phyloP scores from a whole-genome alignment of 2,329 filamentous ascomycete species.

The Byssoonygena ceratinophila region DNA sequence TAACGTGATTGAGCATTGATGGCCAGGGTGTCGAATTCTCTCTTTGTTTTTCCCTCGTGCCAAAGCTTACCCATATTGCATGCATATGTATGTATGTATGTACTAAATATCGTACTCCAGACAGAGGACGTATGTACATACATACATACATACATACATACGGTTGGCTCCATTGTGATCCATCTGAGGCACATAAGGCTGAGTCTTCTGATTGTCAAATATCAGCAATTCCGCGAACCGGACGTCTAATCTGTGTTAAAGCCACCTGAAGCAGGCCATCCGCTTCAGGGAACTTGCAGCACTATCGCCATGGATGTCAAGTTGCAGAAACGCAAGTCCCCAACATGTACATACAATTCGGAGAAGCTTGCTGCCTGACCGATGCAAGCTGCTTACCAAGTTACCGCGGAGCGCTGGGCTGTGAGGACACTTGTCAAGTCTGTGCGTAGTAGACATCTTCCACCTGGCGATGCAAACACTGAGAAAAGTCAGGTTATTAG shows the following conservation, averaged over 20 bases:
- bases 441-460: background rate
- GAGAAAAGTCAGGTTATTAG: background rate
- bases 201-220: background rate
- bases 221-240: background rate
- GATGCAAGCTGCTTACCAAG: background rate
- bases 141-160: background rate
- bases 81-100: conserved; percentile 3
- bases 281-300: background rate
- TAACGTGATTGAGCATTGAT: background rate
- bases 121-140: background rate
- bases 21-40: background rate
- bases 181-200: conserved; percentile 1
- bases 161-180: background rate
- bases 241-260: background rate
- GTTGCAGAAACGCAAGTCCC: background rate
- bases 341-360: background rate
- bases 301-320: conserved; percentile 1
- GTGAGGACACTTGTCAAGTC: background rate
- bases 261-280: background rate
- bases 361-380: background rate
- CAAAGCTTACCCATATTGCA: background rate
- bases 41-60: too few species aligned
- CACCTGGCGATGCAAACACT: background rate
- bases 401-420: background rate
- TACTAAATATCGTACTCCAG: too few species aligned